Percentiles rank a stretch among this genome's conserved stretches.
phyloP scores from a whole-genome alignment of 2,329 filamentous ascomycete species.

The Cytospora mali region DNA sequence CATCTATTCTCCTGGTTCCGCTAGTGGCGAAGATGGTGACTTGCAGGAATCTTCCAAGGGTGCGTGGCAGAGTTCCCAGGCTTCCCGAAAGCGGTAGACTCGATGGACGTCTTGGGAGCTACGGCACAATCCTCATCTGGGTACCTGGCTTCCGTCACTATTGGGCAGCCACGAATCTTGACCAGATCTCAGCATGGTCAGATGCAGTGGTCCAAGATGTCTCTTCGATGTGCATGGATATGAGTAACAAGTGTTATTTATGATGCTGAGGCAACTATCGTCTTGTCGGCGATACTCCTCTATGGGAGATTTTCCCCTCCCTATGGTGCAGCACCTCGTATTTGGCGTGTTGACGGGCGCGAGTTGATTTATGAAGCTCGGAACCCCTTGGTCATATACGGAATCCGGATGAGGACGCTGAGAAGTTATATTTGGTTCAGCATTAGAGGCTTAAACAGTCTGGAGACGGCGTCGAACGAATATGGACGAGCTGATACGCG shows the following conservation, averaged over 20 bases:
- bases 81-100: background rate
- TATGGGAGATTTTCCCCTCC: background rate
- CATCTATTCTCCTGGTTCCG: background rate
- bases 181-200: background rate
- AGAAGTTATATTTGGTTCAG: background rate
- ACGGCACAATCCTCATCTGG: background rate
- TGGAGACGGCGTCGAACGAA: background rate
- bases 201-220: background rate
- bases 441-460: background rate
- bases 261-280: background rate
- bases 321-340: background rate
- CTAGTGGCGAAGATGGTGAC: background rate
- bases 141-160: background rate
- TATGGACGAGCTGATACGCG: background rate
- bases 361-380: background rate
- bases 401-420: background rate
- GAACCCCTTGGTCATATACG: background rate
- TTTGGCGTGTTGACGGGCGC: background rate
- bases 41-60: background rate
- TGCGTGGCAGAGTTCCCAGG: background rate
- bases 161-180: background rate
- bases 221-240: background rate
- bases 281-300: background rate
- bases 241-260: background rate
- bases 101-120: background rate